Conservation (phyloP, 768 basidiomycete genomes). For the Amanita pallidorosea region DNA sequence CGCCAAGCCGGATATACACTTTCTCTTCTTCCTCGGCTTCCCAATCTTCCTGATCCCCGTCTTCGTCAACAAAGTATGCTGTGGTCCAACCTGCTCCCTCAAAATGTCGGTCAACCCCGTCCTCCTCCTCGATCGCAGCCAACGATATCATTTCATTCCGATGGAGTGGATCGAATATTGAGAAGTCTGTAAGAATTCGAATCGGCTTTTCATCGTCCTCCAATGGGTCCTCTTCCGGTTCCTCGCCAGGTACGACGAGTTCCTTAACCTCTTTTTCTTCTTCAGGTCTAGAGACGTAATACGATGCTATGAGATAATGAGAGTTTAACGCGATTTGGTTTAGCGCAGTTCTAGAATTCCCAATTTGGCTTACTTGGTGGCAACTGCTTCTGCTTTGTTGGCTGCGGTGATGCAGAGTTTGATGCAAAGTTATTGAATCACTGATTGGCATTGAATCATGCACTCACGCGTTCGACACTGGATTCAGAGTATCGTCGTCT, state of each 20-base stretch:
- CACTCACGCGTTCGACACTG: neutral
- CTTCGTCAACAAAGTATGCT: conserved; percentile 45
- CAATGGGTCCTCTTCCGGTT: conserved; percentile 16
- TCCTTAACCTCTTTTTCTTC: conserved; percentile 23
- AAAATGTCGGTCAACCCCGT: conserved; percentile 27
- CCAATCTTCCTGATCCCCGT: conserved; percentile 47
- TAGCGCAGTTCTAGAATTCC: conserved; percentile 5
- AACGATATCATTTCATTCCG: conserved; percentile 37
- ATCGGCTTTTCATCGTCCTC: conserved; percentile 36
- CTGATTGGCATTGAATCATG: neutral
- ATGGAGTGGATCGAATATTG: conserved; percentile 46
- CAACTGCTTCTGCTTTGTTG: conserved; percentile 15
- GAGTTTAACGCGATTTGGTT: conserved; percentile 9
- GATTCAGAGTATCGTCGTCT: neutral
- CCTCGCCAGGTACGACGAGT: conserved; percentile 31
- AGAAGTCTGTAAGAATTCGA: conserved; percentile 47
- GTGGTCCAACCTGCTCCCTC: conserved; percentile 47
- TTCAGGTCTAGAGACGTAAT: conserved; percentile 22
- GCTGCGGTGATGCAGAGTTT: conserved; percentile 9
- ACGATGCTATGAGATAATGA: conserved; percentile 19
- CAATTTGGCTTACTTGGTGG: conserved; percentile 9
- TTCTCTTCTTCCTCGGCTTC: conserved; percentile 22
- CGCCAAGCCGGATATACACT: conserved; percentile 34
- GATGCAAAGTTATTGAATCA: too few species aligned
- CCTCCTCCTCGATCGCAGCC: conserved; percentile 31